A percentile compares a stretch with the other conserved stretches of the same genome.
Conservation (phyloP, 495 filamentous ascomycete species). For the Aspergillus steynii region DNA sequence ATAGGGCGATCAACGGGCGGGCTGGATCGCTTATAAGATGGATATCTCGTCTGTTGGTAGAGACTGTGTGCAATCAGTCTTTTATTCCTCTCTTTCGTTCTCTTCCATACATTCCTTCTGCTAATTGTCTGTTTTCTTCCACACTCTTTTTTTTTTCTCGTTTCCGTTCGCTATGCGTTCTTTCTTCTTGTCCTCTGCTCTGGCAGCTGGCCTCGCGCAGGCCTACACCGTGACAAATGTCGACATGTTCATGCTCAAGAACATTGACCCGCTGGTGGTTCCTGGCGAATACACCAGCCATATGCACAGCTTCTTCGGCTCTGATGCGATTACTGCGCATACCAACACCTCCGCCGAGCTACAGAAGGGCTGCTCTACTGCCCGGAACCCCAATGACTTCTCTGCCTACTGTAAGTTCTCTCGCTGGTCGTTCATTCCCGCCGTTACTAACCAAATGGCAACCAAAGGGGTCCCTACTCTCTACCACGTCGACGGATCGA, state of each 20-base stretch:
- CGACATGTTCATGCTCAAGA: slow-evolving; percentile 24
- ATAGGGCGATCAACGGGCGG: no score
- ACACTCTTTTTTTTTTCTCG: no score
- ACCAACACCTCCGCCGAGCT: slow-evolving; percentile 21
- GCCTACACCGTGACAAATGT: slow-evolving; percentile 21
- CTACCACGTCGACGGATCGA: slow-evolving; percentile 18
- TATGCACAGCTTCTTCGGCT: slow-evolving; percentile 28
- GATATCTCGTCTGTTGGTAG: no score
- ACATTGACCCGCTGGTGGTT: slow-evolving; percentile 22
- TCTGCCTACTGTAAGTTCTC: slow-evolving; percentile 15
- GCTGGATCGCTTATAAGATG: no score
- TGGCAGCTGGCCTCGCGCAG: slow-evolving; percentile 15
- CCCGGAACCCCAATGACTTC: slow-evolving; percentile 24
- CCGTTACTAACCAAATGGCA: background rate
- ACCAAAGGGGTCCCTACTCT: slow-evolving; percentile 22
- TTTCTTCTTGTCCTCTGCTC: slow-evolving; percentile 10
- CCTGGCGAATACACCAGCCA: slow-evolving; percentile 24
- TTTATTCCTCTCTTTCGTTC: no score
- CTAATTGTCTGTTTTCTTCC: no score
- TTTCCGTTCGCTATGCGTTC: slow-evolving; percentile 12
- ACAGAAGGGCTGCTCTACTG: slow-evolving; percentile 19
- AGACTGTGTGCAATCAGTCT: no score
- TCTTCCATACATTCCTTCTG: background rate
- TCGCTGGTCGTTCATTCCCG: background rate
- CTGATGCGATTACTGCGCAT: slow-evolving; percentile 20